Conservation (phyloP, 768 basidiomycete genomes). For the Mycena pura region DNA sequence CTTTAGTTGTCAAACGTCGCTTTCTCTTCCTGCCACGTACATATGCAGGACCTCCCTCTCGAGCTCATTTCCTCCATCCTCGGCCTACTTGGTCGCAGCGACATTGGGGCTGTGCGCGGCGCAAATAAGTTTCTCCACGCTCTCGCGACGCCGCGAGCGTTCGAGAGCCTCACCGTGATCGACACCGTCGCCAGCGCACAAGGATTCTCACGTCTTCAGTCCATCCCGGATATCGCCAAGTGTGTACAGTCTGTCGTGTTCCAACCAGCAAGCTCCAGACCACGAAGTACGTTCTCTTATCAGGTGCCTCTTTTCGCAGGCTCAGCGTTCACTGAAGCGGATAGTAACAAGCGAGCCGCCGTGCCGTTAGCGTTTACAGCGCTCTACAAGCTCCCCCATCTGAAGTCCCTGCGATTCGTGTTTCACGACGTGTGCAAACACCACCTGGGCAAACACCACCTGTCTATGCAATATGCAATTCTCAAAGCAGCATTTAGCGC, state of each 20-base stretch:
- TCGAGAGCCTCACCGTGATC: background rate
- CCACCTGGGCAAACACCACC: background rate
- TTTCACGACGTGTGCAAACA: background rate
- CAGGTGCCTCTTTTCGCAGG: background rate
- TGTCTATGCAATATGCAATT: background rate
- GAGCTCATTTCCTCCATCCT: background rate
- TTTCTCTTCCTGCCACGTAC: too few species aligned
- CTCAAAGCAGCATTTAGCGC: background rate
- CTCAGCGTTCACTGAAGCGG: background rate
- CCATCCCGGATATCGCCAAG: too few species aligned
- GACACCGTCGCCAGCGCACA: background rate
- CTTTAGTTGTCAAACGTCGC: too few species aligned
- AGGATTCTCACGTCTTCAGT: background rate
- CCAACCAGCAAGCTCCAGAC: too few species aligned
- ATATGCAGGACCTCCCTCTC: background rate
- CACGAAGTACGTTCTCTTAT: too few species aligned
- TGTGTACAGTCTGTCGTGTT: background rate
- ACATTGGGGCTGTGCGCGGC: background rate
- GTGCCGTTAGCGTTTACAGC: background rate
- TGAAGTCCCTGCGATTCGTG: background rate
- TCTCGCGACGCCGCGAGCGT: background rate
- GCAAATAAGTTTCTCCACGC: background rate
- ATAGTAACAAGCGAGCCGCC: background rate
- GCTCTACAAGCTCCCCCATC: background rate
- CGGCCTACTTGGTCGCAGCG: background rate